Base-by-base conservation (phyloP, 2,329 filamentous ascomycete species). In the Calonectria honghensis region DNA sequence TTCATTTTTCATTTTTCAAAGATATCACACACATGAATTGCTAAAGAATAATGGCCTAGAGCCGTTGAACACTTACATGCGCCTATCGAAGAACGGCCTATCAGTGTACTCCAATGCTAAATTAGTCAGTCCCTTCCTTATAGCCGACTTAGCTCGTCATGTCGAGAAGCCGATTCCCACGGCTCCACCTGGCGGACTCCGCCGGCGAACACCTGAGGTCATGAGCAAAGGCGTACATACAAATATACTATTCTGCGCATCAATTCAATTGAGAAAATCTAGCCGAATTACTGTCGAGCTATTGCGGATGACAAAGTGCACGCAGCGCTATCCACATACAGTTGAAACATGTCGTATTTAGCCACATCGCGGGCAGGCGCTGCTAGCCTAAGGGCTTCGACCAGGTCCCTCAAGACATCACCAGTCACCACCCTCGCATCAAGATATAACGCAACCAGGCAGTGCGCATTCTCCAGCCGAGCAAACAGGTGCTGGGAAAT, bases 81-180 rank as follows among this genome's bases (percentile, higher is more conserved):
- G 57, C 20, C 52, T n/a, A 32, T 35, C 29, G 6, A 48, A 54
- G 3, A 35, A 57, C 6, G 16, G 52, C 57, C 37, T 63, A 41
- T 63, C 57, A 41, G 24, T 63, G 24, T 39, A 6, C 20, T 50
- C 6, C 2, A 20, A 5, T 24, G 27, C 27, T 20, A 20, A 35
- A 29, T 65, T 39, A 29, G 35, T 54, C 37, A 29, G 20, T 63
- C n/a, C 16, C 35, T 29, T 31, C 51, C 52, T 59, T 68, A 71
- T 66, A 73, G 70, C 70, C 70, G 70, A 68, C 37, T 68, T 57
- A 48, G 35, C 20, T 54, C n/a, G 32, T 29, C 27, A 31, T 16
- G 48, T 7, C 29, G 52, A 73, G 70, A 73, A 68, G 70, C 70
- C 70, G 70, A 73, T 29, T 68, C 48, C n/a, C n/a, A 31, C 20